Evolutionary conservation across 2,329 filamentous ascomycete genomes (phyloP).

Genomic region (Penicillium capsulatum): DNA sequence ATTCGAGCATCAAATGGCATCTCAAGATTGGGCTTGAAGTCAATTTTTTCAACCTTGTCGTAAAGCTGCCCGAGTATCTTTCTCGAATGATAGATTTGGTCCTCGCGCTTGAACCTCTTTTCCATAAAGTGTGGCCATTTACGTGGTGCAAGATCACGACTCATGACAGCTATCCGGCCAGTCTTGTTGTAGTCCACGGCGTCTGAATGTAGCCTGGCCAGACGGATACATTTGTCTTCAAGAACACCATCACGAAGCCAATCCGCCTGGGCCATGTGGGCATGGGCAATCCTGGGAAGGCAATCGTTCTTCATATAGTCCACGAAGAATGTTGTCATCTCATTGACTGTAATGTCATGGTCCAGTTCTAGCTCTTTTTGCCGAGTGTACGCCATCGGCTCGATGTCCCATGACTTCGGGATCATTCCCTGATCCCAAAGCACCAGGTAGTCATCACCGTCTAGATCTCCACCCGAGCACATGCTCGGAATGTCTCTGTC

Average conservation of each 20-base stretch:
- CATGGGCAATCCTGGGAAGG: constrained; percentile 71
- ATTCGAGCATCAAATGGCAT: constrained; percentile 73
- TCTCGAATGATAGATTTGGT: constrained; percentile 59
- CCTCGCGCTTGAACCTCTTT: constrained; percentile 49
- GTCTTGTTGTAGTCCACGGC: constrained; percentile 96
- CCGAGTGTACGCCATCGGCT: constrained; percentile 72
- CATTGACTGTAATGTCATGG: constrained; percentile 63
- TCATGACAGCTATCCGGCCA: constrained; percentile 69
- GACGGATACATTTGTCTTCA: constrained; percentile 63
- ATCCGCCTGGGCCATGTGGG: constrained; percentile 78
- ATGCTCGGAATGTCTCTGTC: constrained; percentile 85
- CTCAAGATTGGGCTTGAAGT: constrained; percentile 70
- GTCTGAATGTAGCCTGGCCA: constrained; percentile 78
- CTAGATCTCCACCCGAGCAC: constrained; percentile 93
- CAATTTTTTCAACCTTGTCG: constrained; percentile 64
- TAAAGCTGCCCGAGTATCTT: constrained; percentile 78
- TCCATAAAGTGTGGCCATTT: constrained; percentile 87
- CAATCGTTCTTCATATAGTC: constrained; percentile 88
- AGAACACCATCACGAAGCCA: constrained; percentile 58
- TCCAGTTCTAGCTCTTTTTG: constrained; percentile 54
- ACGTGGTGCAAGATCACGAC: constrained; percentile 54
- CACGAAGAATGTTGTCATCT: constrained; percentile 82
- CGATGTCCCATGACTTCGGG: constrained; percentile 64
- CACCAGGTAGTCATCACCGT: constrained; percentile 92
- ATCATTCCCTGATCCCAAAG: constrained; percentile 81